Evolutionary conservation across 2,329 filamentous ascomycete genomes (phyloP), one percentile per base, ranked within the genome.

Genomic region (Ophiocordyceps camponoti-floridani): DNA sequence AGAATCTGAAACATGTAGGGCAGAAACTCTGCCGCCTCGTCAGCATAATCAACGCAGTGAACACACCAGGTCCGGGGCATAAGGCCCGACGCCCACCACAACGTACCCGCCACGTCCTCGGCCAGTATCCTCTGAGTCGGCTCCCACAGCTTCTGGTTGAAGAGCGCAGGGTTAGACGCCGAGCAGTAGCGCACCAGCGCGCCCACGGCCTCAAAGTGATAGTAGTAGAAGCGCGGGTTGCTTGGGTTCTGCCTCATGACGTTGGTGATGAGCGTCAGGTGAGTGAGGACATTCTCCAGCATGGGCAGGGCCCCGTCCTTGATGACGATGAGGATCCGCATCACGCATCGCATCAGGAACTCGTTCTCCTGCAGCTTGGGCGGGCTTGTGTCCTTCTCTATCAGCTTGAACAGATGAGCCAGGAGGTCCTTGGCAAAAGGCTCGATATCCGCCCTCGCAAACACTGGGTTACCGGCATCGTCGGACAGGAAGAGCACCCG

Each of bases 291-390:
- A 51, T 73, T 75, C 52, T 94, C 85, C 6, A 82, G 71, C 43
- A 91, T 78, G 1, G 79, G 72, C 2, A 79, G 64, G 13, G 89
- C 77, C 27, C 79, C 83, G 42, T 94, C 88, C 58, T 82, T 84
- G 61, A 96, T 83, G 50, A 96, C 88, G 51, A 98, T 87, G 48
- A 98, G 70, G 12, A 98, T 89, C 54, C 91, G 78, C 91, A 98
- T 98, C 46, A 95, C 86, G 56, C 91, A 98, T 54, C 87, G 84
- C 88, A 98, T 96, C 56, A 98, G 62, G 61, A 96, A 98, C 59
- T 98, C 91, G 58, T 98, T 98, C 63, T 98, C 91, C 58, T 98
- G 91, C 49, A 98, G 79, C 69, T 96, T 98, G 51, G 89, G 78
- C 1, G 93, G 82, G 11, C 83, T 81, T 4, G 73, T 70, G 53